phyloP scores from a whole-genome alignment of 2,329 filamentous ascomycete species.

The Fusarium sp. region DNA sequence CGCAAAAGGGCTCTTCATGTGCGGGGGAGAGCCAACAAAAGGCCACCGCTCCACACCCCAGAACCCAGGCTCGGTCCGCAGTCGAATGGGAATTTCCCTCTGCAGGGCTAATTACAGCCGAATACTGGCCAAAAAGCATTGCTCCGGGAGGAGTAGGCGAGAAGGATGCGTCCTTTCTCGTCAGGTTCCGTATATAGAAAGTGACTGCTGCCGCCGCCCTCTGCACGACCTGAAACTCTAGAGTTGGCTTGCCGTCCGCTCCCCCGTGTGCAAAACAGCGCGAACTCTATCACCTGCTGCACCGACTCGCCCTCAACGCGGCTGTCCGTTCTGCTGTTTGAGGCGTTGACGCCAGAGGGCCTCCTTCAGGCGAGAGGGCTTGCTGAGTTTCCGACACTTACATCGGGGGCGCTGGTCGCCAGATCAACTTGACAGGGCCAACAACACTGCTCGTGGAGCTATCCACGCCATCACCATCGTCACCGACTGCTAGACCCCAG shows the following conservation, averaged over 20 bases:
- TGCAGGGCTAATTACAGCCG: constrained; percentile 30
- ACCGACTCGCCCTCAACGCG: constrained; percentile 34
- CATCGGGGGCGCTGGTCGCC: constrained; percentile 27
- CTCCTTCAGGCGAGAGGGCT: constrained; percentile 15
- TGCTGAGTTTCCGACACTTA: constrained; percentile 9
- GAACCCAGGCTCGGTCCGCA: constrained; percentile 30
- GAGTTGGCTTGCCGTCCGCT: constrained; percentile 31
- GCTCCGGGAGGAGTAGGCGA: constrained; percentile 12
- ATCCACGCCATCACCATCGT: constrained; percentile 16
- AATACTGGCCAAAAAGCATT: constrained; percentile 15
- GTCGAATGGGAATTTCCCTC: constrained; percentile 39
- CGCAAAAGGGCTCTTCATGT: constrained; percentile 38
- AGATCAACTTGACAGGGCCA: constrained; percentile 14
- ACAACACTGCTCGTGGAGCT: constrained; percentile 5
- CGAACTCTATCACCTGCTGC: constrained; percentile 28
- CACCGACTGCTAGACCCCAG: neutral
- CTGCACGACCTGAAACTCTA: constrained; percentile 43
- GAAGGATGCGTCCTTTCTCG: constrained; percentile 24
- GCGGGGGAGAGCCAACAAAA: constrained; percentile 46
- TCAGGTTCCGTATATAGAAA: constrained; percentile 47
- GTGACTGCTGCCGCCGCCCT: constrained; percentile 41
- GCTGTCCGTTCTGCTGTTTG: constrained; percentile 25
- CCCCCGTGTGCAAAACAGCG: constrained; percentile 27
- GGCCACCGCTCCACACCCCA: constrained; percentile 45
- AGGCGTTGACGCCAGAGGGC: constrained; percentile 11